These are phyloP conservation scores for Agastache rugosa DNA, from an alignment of 257 asterid species.

Conservation along the genomic window DNA sequence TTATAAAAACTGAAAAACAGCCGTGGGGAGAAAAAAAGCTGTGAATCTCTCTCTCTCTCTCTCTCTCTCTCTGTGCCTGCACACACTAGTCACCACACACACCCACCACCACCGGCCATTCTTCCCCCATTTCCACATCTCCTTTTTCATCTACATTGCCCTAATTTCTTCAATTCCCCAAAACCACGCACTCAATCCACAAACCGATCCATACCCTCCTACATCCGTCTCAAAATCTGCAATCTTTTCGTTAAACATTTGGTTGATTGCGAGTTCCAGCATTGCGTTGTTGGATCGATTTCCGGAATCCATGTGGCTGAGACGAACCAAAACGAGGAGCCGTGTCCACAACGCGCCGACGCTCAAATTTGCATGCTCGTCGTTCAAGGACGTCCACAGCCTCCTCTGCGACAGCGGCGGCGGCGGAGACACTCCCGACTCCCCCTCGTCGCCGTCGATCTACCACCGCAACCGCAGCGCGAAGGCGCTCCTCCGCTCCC, in stretches of 20 bases:
- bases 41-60: conserved; percentile 27
- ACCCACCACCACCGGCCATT: conserved; percentile 44
- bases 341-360: conserved; percentile 50
- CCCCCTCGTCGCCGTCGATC: conserved; percentile 49
- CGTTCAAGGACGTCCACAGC: conserved; percentile 81
- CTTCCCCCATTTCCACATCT: neutral
- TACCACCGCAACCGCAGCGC: conserved; percentile 82
- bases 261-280: conserved; percentile 19
- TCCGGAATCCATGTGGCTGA: conserved; percentile 76
- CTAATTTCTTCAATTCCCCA: neutral
- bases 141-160: conserved; percentile 28
- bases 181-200: neutral
- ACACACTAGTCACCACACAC: conserved; percentile 15
- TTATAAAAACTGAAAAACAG: neutral
- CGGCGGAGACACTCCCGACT: conserved; percentile 27
- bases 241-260: neutral
- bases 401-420: conserved; percentile 55
- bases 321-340: conserved; percentile 64
- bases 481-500: conserved; percentile 59
- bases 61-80: too few relatives aligned
- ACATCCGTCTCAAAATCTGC: conserved; percentile 13
- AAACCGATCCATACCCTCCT: conserved; percentile 14
- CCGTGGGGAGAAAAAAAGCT: conserved; percentile 33
- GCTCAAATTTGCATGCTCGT: conserved; percentile 65
- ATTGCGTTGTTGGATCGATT: conserved; percentile 30